Conservation (phyloP, 345 rosid genomes). For the Euphorbia tirucalli region DNA sequence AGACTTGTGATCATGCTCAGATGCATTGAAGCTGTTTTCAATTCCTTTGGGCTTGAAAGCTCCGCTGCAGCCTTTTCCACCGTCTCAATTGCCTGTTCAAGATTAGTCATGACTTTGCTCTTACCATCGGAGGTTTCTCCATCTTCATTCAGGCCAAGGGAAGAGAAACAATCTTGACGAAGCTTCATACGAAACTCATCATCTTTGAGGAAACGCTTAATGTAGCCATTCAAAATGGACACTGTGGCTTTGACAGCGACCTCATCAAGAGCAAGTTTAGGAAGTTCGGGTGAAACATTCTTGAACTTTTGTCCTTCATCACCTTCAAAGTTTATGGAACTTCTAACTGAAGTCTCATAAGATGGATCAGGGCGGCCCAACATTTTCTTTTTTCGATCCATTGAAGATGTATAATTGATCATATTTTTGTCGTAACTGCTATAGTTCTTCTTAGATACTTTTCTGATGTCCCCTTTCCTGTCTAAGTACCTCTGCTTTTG, state of each 20-base stretch:
- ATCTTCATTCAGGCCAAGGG: conserved; percentile 25
- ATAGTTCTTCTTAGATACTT: conserved; percentile 18
- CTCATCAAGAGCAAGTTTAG: conserved; percentile 55
- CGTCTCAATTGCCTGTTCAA: conserved; percentile 44
- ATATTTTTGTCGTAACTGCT: conserved; percentile 23
- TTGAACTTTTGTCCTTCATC: conserved; percentile 19
- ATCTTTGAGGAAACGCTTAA: conserved; percentile 42
- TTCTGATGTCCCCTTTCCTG: conserved; percentile 22
- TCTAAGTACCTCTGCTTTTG: conserved; percentile 10
- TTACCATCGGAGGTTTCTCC: conserved; percentile 27
- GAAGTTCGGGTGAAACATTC: conserved; percentile 19
- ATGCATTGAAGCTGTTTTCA: conserved; percentile 55
- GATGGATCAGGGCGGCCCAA: conserved; percentile 20
- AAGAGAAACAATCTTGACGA: conserved; percentile 43
- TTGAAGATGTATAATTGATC: conserved; percentile 10
- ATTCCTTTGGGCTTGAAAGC: conserved; percentile 35
- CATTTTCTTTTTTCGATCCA: conserved; percentile 26
- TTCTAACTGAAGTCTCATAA: conserved; percentile 26
- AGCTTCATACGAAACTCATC: conserved; percentile 37
- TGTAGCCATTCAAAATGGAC: conserved; percentile 50
- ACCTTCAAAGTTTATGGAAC: conserved; percentile 27
- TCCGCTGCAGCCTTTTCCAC: conserved; percentile 48
- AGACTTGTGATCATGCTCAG: conserved; percentile 52
- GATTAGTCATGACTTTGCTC: conserved; percentile 44
- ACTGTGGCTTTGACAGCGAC: conserved; percentile 55